Evolutionary conservation across 1,284 basidiomycete species (phyloP), one percentile per base, ranked within the genome.

Genomic region (Tranzscheliella williamsii): DNA sequence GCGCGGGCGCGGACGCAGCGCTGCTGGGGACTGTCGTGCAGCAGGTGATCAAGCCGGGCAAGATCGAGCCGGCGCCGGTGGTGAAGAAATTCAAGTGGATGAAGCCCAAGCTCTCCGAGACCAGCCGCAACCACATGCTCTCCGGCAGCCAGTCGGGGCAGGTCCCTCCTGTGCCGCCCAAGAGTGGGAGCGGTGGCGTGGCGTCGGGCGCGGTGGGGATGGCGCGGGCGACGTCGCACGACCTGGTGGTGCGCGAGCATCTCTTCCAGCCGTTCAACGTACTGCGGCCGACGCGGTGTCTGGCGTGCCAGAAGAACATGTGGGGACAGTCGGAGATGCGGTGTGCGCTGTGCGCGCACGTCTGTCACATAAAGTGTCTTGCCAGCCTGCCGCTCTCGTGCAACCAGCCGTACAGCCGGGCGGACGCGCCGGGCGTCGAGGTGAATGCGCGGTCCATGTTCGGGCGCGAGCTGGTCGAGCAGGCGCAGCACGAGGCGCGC

Each of bases 241-340:
- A 65, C 34, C 37, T 65, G 13, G 62, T 65, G 24, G 54, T 65
- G 13, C 66, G 78, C 27, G 70, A 88, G 57, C 94, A 98, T 78
- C 84, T 84, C 52, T 97, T 97, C 82, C 89, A 92, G 76, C 90
- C 89, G 56, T 82, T 91, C 71, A 94, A 87, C 72, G 85, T 92
- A 18, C 81, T 98, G 54, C 85, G 92, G 24, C 89, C 95, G 47
- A 87, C 90, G 15, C 83, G 90, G 35, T 98, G 94, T 76, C 92
- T 97, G 73, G 87, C 94, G 48, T 98, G 94, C 76, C 87, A 87
- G 30, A 95, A 97, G 75, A 98, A 96, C 82, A 87, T 98, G 87
- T 98, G 93, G 92, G 94, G 94, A 5, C 86, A 93, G 29, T 90
- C 92, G 43, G 83, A 84, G 78, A 83, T 91, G 49, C 86, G 90